These are phyloP conservation scores for Debaryomyces sp. DNA, from an alignment of 1,139 yeast species.

Conservation along the genomic window DNA sequence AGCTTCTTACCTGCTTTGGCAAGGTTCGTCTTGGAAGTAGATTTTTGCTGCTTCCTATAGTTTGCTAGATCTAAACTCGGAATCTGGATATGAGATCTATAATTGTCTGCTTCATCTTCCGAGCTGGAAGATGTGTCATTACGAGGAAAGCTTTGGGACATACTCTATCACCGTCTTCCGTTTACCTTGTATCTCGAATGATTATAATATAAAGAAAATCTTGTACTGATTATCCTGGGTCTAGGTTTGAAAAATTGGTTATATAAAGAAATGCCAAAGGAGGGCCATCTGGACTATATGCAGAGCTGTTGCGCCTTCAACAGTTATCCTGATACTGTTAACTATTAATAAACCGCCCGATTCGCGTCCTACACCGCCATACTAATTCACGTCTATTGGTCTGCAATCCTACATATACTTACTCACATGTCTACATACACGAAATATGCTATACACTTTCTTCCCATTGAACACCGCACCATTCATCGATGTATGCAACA, in stretches of 20 bases:
- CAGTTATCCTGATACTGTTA: background rate
- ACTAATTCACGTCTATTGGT: background rate
- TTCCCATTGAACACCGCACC: constrained; percentile 98
- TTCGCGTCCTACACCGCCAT: background rate
- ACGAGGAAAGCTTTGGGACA: constrained; percentile 1
- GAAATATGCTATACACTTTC: constrained; percentile 35
- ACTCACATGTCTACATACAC: background rate
- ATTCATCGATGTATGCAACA: constrained; percentile 86
- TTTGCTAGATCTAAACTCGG: constrained; percentile 30
- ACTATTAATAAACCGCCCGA: background rate
- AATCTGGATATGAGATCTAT: constrained; percentile 28
- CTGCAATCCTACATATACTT: background rate
- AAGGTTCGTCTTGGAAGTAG: constrained; percentile 24
- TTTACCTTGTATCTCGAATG: background rate
- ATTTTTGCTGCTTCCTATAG: constrained; percentile 26
- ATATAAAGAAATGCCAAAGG: constrained; percentile 3
- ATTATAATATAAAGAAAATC: background rate
- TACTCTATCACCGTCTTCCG: background rate
- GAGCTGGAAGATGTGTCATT: constrained; percentile 17
- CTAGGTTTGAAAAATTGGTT: background rate
- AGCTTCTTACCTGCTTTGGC: constrained; percentile 38
- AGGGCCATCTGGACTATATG: constrained; percentile 1
- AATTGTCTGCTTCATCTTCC: constrained; percentile 26
- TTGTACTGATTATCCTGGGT: background rate
- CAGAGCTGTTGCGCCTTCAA: background rate